Percentiles rank a stretch among this genome's conserved stretches.
Evolutionary conservation across 2,329 filamentous ascomycete genomes (phyloP).

Genomic region (Myriangium duriaei): DNA sequence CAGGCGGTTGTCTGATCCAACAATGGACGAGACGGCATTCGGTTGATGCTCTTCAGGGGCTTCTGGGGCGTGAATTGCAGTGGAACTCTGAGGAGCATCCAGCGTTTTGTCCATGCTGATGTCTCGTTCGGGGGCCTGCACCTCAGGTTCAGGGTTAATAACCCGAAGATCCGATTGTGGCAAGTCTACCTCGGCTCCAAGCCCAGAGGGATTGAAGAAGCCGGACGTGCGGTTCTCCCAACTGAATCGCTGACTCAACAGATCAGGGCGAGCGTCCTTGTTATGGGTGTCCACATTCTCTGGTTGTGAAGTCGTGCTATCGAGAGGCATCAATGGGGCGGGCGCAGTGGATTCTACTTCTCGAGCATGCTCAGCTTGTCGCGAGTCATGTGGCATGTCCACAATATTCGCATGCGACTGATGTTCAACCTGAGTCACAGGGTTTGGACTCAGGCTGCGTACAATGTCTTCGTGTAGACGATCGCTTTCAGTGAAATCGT

Average conservation of each 20-base stretch:
- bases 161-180: conserved; percentile 26
- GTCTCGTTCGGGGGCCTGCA: background rate
- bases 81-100: background rate
- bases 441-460: conserved; percentile 47
- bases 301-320: background rate
- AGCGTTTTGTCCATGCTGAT: background rate
- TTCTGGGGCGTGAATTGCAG: background rate
- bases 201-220: conserved; percentile 1
- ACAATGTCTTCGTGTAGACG: conserved; percentile 62
- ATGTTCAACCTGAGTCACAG: conserved; percentile 8
- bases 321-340: background rate
- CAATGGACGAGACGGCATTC: background rate
- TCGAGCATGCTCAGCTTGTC: conserved; percentile 4
- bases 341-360: background rate
- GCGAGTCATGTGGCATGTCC: conserved; percentile 17
- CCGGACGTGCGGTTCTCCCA: conserved; percentile 21
- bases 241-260: conserved; percentile 25
- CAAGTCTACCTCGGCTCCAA: conserved; percentile 5
- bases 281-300: background rate
- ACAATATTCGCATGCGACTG: conserved; percentile 17
- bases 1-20: background rate
- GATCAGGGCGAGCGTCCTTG: conserved; percentile 9
- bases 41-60: background rate
- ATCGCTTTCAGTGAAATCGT: conserved; percentile 57
- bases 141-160: conserved; percentile 28